These are phyloP conservation scores for Cladosporium sp. DNA, from an alignment of 2,329 filamentous ascomycete species.

Conservation along the genomic window DNA sequence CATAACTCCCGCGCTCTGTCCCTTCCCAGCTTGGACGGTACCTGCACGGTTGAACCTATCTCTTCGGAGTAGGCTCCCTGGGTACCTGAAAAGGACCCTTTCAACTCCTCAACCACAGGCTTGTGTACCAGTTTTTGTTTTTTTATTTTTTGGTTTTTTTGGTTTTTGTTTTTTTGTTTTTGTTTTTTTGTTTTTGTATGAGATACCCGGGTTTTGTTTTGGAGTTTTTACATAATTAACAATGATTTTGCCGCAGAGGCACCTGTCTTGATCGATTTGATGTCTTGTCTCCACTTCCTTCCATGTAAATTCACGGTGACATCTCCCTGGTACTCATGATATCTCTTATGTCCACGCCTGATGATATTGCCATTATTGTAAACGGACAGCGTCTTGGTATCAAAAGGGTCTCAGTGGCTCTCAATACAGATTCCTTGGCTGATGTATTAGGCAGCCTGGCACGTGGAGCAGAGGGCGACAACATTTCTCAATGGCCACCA, in stretches of 20 bases:
- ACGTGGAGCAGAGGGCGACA: background rate
- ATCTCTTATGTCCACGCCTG: background rate
- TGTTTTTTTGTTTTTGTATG: background rate
- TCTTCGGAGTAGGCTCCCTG: background rate
- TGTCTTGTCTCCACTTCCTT: background rate
- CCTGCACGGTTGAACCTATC: background rate
- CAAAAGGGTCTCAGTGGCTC: background rate
- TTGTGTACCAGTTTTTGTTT: background rate
- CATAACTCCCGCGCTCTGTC: background rate
- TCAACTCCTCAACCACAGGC: background rate
- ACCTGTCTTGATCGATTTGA: background rate
- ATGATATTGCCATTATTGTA: background rate
- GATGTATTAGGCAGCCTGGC: background rate
- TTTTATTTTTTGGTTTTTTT: background rate
- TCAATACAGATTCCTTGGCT: background rate
- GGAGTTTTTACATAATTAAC: background rate
- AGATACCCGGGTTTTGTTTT: background rate
- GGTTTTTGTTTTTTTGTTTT: background rate
- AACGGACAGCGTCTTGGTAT: background rate
- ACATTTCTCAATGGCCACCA: too few relatives aligned
- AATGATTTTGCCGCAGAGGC: background rate
- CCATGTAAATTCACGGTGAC: background rate
- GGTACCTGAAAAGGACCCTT: background rate
- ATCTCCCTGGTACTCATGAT: background rate
- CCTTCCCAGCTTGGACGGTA: background rate